These are phyloP conservation scores for Mycosphaerella sp. DNA, from an alignment of 2,329 filamentous ascomycete species.

Conservation along the genomic window DNA sequence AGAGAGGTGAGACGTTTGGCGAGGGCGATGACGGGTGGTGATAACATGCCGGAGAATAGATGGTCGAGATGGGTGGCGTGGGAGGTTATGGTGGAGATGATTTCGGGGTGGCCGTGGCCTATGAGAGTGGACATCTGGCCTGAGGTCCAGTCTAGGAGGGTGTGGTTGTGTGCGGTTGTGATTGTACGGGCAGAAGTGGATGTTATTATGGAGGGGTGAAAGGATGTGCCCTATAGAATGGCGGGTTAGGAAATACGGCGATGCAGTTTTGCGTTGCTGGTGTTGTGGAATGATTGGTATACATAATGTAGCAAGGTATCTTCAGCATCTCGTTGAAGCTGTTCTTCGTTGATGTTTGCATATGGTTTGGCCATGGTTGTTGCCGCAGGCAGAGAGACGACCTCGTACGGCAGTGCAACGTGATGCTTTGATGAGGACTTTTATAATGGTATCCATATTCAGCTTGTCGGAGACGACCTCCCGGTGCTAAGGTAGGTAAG, in stretches of 20 bases:
- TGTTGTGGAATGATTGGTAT: neutral
- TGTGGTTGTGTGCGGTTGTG: conserved; percentile 23
- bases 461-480: too few relatives aligned
- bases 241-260: neutral
- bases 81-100: conserved; percentile 48
- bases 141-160: conserved; percentile 55
- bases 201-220: conserved; percentile 22
- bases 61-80: conserved; percentile 52
- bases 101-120: conserved; percentile 54
- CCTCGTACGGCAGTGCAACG: too few relatives aligned
- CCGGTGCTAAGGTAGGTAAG: too few relatives aligned
- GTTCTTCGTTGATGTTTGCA: conserved; percentile 14
- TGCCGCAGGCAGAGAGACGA: neutral
- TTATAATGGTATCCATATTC: too few relatives aligned
- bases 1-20: conserved; percentile 47
- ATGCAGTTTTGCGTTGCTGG: neutral
- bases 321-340: conserved; percentile 19
- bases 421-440: too few relatives aligned
- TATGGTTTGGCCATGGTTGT: conserved; percentile 17
- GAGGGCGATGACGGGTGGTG: conserved; percentile 51
- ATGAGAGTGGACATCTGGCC: conserved; percentile 54
- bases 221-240: conserved; percentile 13
- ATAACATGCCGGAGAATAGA: conserved; percentile 55
- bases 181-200: conserved; percentile 19
- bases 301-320: conserved; percentile 19